These are phyloP conservation scores for Geotrichum bryndzae DNA, from an alignment of 1,139 yeast genomes.

Conservation along the genomic window DNA sequence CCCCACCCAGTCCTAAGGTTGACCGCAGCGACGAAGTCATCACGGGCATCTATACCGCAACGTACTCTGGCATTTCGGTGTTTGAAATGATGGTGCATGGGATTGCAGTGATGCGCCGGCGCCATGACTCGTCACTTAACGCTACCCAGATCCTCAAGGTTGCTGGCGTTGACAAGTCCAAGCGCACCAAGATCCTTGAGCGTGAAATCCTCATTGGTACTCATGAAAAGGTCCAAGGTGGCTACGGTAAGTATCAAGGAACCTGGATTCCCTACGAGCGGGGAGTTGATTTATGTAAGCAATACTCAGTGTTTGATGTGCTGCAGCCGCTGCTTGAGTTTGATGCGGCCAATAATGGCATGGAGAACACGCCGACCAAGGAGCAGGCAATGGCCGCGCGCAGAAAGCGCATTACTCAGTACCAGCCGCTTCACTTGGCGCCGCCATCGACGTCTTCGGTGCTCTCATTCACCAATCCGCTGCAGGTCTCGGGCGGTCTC, in stretches of 20 bases:
- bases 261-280: slow-evolving; percentile 74
- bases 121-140: slow-evolving; percentile 75
- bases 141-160: slow-evolving; percentile 87
- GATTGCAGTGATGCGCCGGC: slow-evolving; percentile 78
- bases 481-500: slow-evolving; percentile 13
- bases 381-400: slow-evolving; percentile 42
- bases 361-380: slow-evolving; percentile 57
- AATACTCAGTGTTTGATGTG: slow-evolving; percentile 58
- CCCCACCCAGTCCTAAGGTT: slow-evolving; percentile 6
- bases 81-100: slow-evolving; percentile 74
- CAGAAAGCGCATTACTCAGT: slow-evolving; percentile 29
- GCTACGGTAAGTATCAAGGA: slow-evolving; percentile 92
- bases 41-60: slow-evolving; percentile 23
- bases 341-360: slow-evolving; percentile 49
- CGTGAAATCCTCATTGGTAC: slow-evolving; percentile 78
- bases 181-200: slow-evolving; percentile 77
- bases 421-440: slow-evolving; percentile 18
- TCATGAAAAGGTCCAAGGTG: slow-evolving; percentile 93
- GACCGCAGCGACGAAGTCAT: slow-evolving; percentile 7
- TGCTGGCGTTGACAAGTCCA: slow-evolving; percentile 81
- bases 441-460: slow-evolving; percentile 16
- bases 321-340: slow-evolving; percentile 58
- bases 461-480: slow-evolving; percentile 12
- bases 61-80: slow-evolving; percentile 53
- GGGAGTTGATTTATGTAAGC: slow-evolving; percentile 55